Evolutionary conservation across 2,329 filamentous ascomycete species (phyloP).

Genomic region (Penicillium rolfsii): DNA sequence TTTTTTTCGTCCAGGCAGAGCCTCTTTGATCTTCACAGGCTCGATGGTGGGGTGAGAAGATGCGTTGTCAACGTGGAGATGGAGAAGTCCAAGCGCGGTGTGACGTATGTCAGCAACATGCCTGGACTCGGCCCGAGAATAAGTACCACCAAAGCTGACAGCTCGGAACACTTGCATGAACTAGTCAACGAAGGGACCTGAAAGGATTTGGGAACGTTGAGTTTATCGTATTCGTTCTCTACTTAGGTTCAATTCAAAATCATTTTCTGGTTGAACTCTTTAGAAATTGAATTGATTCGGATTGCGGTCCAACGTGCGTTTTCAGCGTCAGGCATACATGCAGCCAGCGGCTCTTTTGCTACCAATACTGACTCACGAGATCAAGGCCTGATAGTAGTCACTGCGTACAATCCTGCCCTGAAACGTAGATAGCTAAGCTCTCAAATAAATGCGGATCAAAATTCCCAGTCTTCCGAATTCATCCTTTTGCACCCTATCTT

Average conservation of each 20-base stretch:
- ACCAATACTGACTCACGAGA: neutral
- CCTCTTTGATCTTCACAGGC: conserved; percentile 3
- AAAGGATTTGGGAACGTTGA: neutral
- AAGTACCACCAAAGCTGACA: neutral
- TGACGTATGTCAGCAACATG: conserved; percentile 29
- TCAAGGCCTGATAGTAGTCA: neutral
- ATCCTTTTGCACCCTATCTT: too few relatives aligned
- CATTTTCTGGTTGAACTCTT: neutral
- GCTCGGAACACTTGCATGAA: neutral
- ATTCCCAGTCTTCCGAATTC: too few relatives aligned
- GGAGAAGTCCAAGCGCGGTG: conserved; percentile 25
- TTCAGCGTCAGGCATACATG: conserved; percentile 6
- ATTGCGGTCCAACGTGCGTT: neutral
- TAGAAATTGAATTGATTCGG: neutral
- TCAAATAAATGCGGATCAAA: too few relatives aligned
- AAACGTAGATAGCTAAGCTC: too few relatives aligned
- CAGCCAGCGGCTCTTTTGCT: conserved; percentile 1
- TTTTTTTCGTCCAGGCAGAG: neutral
- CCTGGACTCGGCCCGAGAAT: conserved; percentile 3
- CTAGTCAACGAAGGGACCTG: neutral
- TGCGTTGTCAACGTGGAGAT: conserved; percentile 31
- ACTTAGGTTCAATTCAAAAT: neutral
- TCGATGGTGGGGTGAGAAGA: conserved; percentile 16
- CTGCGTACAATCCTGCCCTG: too few relatives aligned
- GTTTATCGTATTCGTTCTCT: neutral